Evolutionary conservation across 495 filamentous ascomycete species (phyloP).

Genomic region (Glutinoglossum americanum): DNA sequence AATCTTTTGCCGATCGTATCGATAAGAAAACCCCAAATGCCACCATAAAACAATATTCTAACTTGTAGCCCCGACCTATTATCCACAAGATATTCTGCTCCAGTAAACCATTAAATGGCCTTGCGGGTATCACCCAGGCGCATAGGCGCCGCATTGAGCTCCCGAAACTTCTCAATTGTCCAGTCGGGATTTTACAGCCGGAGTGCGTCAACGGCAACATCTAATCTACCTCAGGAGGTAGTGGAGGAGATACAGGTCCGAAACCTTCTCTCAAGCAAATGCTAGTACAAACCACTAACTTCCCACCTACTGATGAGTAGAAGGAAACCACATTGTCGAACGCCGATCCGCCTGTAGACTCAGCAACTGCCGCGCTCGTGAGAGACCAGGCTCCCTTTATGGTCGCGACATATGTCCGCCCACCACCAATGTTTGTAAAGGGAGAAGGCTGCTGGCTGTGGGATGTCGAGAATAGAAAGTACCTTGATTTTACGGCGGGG

Average conservation of each 20-base stretch:
- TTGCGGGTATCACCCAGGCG: slow-evolving; percentile 1
- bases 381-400: slow-evolving; percentile 58
- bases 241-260: slow-evolving; percentile 5
- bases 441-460: slow-evolving; percentile 72
- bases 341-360: slow-evolving; percentile 60
- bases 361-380: slow-evolving; percentile 50
- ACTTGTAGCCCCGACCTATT: neutral
- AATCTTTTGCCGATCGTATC: neutral
- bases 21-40: neutral
- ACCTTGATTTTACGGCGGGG: slow-evolving; percentile 84
- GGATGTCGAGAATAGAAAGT: slow-evolving; percentile 74
- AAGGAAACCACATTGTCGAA: slow-evolving; percentile 44
- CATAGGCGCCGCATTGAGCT: neutral
- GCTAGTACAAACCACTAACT: neutral
- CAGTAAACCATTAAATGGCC: neutral
- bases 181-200: neutral
- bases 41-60: neutral
- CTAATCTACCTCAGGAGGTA: neutral
- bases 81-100: neutral
- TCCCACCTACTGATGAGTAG: slow-evolving; percentile 16
- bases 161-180: neutral
- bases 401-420: slow-evolving; percentile 86
- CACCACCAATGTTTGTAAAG: slow-evolving; percentile 71
- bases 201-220: neutral
- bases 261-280: neutral